Percentiles rank a stretch among this genome's conserved stretches.
phyloP scores from a whole-genome alignment of 306 rosid genomes.

The Quercus gilva region DNA sequence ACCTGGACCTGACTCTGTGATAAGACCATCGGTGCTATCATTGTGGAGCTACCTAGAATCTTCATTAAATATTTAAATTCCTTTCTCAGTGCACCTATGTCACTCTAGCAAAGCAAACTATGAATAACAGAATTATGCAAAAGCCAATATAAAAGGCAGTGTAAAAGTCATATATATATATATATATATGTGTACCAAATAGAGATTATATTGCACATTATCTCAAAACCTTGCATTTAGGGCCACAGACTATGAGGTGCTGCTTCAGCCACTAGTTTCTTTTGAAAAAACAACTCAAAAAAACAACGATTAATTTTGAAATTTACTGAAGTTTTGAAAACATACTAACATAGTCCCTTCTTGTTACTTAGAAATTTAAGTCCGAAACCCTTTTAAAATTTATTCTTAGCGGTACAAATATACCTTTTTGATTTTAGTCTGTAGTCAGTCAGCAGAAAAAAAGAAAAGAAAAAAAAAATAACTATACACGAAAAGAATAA shows the following conservation, averaged over 20 bases:
- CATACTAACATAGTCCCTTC: no score
- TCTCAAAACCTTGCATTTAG: not conserved
- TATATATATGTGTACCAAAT: no score
- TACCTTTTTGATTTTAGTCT: no score
- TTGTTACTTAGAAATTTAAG: no score
- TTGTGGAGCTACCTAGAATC: slow-evolving; percentile 18
- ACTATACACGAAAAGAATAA: no score
- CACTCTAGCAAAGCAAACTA: not conserved
- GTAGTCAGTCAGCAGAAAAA: no score
- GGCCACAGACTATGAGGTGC: not conserved
- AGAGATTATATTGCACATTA: not conserved
- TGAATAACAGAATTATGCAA: no score
- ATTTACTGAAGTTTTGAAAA: not conserved
- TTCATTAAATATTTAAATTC: not conserved
- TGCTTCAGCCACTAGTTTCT: not conserved
- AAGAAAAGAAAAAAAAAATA: no score
- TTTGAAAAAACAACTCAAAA: not conserved
- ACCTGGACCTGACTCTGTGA: not conserved
- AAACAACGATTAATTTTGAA: not conserved
- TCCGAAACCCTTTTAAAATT: no score
- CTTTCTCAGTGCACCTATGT: not conserved
- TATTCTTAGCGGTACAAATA: no score
- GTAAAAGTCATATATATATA: no score
- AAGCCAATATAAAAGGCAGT: no score
- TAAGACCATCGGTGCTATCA: not conserved